phyloP scores from a whole-genome alignment of 495 filamentous ascomycete genomes.

The Poronia punctata region DNA sequence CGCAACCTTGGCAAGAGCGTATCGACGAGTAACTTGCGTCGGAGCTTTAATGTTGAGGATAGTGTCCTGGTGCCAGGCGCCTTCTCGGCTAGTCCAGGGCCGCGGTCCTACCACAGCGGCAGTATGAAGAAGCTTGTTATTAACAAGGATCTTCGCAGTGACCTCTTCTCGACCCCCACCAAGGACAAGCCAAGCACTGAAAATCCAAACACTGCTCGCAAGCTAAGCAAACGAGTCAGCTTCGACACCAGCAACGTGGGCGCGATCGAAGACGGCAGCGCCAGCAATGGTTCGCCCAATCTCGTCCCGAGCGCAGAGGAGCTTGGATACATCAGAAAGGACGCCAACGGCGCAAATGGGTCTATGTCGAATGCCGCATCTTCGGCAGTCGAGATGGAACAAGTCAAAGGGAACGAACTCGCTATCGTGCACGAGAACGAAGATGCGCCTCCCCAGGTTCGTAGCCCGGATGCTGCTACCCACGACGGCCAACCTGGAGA shows the following conservation, averaged over 20 bases:
- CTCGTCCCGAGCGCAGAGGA: constrained; percentile 52
- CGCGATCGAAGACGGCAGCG: constrained; percentile 31
- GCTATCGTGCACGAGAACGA: constrained; percentile 71
- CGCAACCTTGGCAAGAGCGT: constrained; percentile 47
- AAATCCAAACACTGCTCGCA: constrained; percentile 44
- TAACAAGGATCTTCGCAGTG: constrained; percentile 73
- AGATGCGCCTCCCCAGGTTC: constrained; percentile 27
- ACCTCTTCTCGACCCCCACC: constrained; percentile 58
- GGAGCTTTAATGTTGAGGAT: constrained; percentile 53
- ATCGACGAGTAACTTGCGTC: constrained; percentile 57
- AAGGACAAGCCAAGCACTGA: constrained; percentile 37
- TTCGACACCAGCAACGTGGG: constrained; percentile 61
- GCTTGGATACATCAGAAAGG: constrained; percentile 54
- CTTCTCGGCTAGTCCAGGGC: constrained; percentile 62
- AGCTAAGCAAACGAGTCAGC: constrained; percentile 78
- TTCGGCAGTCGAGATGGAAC: constrained; percentile 59
- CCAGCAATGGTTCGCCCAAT: constrained; percentile 36
- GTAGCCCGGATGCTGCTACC: constrained; percentile 11
- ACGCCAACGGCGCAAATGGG: constrained; percentile 45
- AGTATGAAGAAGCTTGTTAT: constrained; percentile 86
- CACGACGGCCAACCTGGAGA: constrained; percentile 56
- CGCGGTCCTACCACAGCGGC: constrained; percentile 48
- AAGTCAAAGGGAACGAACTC: constrained; percentile 68
- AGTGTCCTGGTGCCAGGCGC: constrained; percentile 83
- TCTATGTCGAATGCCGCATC: constrained; percentile 33